Base-by-base conservation (phyloP, 2,329 filamentous ascomycete genomes). In the Claviceps spartinae region DNA sequence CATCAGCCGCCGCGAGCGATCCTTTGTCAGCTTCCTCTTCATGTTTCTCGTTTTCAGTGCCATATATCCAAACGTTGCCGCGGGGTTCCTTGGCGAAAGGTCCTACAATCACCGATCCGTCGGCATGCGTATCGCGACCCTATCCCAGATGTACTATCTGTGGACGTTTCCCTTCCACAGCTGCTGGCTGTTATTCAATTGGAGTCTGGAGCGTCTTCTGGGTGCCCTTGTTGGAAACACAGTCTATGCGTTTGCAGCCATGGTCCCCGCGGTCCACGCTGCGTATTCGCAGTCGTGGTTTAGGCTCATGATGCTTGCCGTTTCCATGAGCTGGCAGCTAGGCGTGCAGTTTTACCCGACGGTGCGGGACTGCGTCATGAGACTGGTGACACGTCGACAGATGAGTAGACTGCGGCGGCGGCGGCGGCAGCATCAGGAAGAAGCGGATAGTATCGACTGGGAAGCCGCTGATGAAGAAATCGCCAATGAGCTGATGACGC, bases 51-150 rank as follows among this genome's bases (percentile, higher is more conserved):
- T 52, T 36, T 55, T 55, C 44, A 56, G 54, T 44, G 55, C 54
- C 20, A 43, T 52, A 45, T 58, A 58, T 37, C 57, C 57, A 1
- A 53, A 58, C 30, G 50, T 58, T 2, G 57, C 57, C 2, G 57
- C 57, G 4, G 57, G 55, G 4, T 54, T 57, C 37, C 52, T 58
- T 8, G 54, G 52, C 36, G 57, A 58, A 49, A 50, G 55, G 5
- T 58, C 57, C 8, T 58, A 58, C 43, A 58, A 58, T 34, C 55
- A 58, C 38, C 55, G 55, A 4, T 58, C 57, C 8, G 54, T 58
- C n/a, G 55, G 57, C 22, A 57, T 54, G 36, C 50, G 57, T 7
- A 55, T 58, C 50, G 54, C 55, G 16, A 57, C 54, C 3, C 18
- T 58, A 14, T 54, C 49, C 48, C 57, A 58, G 44, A 48, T 57